Percentiles rank a stretch among this genome's conserved stretches.
phyloP scores from a whole-genome alignment of 345 rosid genomes.

The Theobroma cacao region DNA sequence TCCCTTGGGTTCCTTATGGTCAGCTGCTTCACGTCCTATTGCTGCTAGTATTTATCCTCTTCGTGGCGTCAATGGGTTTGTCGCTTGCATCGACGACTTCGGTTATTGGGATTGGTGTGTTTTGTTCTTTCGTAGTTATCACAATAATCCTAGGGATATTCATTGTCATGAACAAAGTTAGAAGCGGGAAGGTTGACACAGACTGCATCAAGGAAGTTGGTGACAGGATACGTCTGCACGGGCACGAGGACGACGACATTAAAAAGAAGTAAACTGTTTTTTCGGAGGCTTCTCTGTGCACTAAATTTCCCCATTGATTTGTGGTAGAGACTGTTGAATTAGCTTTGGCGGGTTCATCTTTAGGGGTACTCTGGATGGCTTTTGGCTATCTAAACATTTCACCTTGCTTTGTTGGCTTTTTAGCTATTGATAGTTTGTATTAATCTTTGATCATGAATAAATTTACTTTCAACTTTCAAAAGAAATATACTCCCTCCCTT shows the following conservation, averaged over 20 bases:
- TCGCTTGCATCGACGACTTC: background rate
- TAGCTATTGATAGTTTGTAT: no score
- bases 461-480: no score
- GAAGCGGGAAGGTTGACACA: background rate
- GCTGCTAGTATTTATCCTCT: background rate
- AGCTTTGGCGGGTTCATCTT: no score
- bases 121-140: background rate
- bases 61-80: background rate
- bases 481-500: no score
- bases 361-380: no score
- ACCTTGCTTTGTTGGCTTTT: no score
- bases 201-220: background rate
- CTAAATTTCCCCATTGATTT: no score
- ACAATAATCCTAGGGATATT: background rate
- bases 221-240: background rate
- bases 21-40: background rate
- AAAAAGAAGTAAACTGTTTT: background rate
- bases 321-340: no score
- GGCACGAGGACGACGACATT: background rate
- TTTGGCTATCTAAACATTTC: no score
- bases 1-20: background rate
- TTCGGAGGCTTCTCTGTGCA: no score
- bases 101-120: background rate
- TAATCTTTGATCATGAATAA: no score
- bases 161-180: background rate